These are phyloP conservation scores for Picochlorum sp. DNA, from an alignment of 139 green algal species.

Conservation along the genomic window DNA sequence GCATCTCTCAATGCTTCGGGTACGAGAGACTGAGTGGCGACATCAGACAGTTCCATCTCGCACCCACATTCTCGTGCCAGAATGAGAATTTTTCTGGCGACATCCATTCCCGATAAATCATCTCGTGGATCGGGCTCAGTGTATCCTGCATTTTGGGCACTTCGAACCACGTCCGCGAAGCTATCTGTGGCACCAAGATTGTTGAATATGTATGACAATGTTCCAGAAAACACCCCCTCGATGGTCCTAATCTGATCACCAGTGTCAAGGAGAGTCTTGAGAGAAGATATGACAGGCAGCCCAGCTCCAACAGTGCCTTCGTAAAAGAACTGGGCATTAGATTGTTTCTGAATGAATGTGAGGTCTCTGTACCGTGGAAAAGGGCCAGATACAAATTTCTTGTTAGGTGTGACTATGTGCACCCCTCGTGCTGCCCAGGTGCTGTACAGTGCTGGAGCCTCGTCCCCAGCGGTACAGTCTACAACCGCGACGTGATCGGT, in stretches of 20 bases:
- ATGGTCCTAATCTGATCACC: conserved; percentile 60
- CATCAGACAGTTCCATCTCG: conserved; percentile 51
- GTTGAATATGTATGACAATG: conserved; percentile 80
- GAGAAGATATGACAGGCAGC: conserved; percentile 66
- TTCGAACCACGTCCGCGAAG: conserved; percentile 55
- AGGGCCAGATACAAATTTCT: conserved; percentile 81
- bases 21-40: conserved; percentile 77
- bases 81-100: conserved; percentile 79
- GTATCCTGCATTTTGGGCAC: conserved; percentile 52
- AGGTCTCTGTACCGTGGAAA: conserved; percentile 73
- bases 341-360: conserved; percentile 62
- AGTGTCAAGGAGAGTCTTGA: conserved; percentile 52
- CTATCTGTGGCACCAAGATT: conserved; percentile 29
- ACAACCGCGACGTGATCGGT: conserved; percentile 81
- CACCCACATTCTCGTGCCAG: conserved; percentile 80
- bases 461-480: conserved; percentile 85
- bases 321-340: conserved; percentile 79
- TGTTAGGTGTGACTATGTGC: conserved; percentile 92
- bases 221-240: conserved; percentile 59
- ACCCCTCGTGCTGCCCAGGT: conserved; percentile 82
- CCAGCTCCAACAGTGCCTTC: conserved; percentile 63
- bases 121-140: conserved; percentile 75
- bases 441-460: conserved; percentile 55
- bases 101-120: conserved; percentile 62
- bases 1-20: conserved; percentile 42